Conservation (phyloP, 2,329 filamentous ascomycete genomes). For the Dactylellina drechsleri region DNA sequence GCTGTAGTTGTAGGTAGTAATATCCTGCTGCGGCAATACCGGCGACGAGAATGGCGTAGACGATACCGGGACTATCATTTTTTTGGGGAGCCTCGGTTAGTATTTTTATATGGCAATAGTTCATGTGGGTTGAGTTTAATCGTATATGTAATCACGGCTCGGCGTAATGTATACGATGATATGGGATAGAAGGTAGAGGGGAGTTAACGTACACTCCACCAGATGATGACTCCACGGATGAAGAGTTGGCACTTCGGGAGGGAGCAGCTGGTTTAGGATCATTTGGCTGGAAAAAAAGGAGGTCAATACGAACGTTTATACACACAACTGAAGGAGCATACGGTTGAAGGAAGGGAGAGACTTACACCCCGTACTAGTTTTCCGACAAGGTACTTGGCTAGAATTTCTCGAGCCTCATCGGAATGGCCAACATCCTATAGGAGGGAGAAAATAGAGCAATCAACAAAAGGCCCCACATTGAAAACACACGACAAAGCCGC, state of each 20-base stretch:
- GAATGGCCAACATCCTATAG: conserved; percentile 89
- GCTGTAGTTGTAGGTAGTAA: conserved; percentile 48
- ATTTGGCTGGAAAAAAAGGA: conserved; percentile 12
- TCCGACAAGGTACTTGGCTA: conserved; percentile 79
- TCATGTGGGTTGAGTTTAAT: too few species aligned
- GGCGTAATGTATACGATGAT: neutral
- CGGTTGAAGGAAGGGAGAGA: conserved; percentile 40
- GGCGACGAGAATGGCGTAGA: conserved; percentile 40
- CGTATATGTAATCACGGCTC: conserved; percentile 15
- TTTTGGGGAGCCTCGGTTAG: neutral
- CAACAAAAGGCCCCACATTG: neutral
- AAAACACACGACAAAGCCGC: too few species aligned
- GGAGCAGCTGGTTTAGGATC: conserved; percentile 32
- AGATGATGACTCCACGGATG: conserved; percentile 27
- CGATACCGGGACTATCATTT: conserved; percentile 32
- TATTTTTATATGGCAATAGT: neutral
- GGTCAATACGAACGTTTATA: neutral
- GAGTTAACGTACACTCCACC: conserved; percentile 42
- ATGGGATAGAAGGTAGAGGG: neutral
- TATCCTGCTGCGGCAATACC: conserved; percentile 44
- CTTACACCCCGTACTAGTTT: conserved; percentile 82
- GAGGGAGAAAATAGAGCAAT: neutral
- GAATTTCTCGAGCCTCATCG: conserved; percentile 95
- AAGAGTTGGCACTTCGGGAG: conserved; percentile 4
- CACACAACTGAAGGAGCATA: neutral